These are phyloP conservation scores for Bifiguratus adelaidae DNA, from an alignment of 192 early-diverging fungal genomes.

Conservation along the genomic window DNA sequence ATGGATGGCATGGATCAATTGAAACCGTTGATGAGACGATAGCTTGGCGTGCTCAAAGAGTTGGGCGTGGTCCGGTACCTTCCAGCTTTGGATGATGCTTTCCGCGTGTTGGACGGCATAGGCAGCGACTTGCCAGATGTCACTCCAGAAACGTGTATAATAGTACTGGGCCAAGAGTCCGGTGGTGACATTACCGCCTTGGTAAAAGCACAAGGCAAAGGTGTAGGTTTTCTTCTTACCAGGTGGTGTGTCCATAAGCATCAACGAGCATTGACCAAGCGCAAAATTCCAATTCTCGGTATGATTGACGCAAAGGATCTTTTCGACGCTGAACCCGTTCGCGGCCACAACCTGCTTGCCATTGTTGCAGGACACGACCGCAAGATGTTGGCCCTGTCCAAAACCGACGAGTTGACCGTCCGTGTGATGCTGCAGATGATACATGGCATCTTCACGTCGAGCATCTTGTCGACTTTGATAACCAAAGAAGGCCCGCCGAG, in stretches of 20 bases:
- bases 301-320: neutral
- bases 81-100: conserved; percentile 4
- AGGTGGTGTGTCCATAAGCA: conserved; percentile 1
- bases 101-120: conserved; percentile 7
- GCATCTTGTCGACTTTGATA: conserved; percentile 1
- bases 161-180: conserved; percentile 5
- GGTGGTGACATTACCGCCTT: conserved; percentile 3
- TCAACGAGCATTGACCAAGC: conserved; percentile 4
- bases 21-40: conserved; percentile 1
- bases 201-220: conserved; percentile 8
- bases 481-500: conserved; percentile 8
- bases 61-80: conserved; percentile 6
- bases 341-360: conserved; percentile 1
- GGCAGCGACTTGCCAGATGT: conserved; percentile 1
- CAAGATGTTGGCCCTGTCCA: conserved; percentile 8
- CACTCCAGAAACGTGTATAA: conserved; percentile 4
- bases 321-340: conserved; percentile 4
- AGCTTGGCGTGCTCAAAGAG: conserved; percentile 2
- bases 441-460: conserved; percentile 2
- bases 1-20: conserved; percentile 11
- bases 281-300: conserved; percentile 1
- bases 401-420: conserved; percentile 7
- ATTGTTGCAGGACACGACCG: conserved; percentile 4
- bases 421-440: conserved; percentile 4
- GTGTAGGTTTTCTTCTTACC: neutral